Evolutionary conservation across 2,329 filamentous ascomycete genomes (phyloP), one percentile per base, ranked within the genome.

Genomic region (Penicillium crustosum): DNA sequence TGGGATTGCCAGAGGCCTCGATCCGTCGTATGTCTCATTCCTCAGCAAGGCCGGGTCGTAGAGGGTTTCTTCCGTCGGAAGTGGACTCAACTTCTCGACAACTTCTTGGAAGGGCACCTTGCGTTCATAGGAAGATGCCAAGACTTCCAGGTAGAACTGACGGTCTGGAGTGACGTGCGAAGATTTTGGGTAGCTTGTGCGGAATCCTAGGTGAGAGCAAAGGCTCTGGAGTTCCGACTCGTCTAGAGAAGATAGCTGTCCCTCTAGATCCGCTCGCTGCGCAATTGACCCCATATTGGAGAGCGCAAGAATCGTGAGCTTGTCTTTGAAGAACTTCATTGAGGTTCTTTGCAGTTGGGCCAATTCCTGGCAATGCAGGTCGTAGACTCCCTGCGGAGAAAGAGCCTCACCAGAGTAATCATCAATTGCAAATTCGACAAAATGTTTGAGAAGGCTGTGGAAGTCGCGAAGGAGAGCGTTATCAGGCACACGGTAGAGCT

Each of bases 261-360:
- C 82, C 69, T 89, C 84, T 17, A 99, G 81, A 65, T 97, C 94
- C 6, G 84, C 81, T 43, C 91, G 83, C 69, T 90, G 88, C 63
- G 93, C 89, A 61, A 99, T 89, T 4, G 91, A 89, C 2, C 89
- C 92, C 71, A 95, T 95, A 71, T 99, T 97, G 19, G 94, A 94
- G 39, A 99, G 78, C 1, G 93, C 91, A 58, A 99, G 78, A 39
- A 99, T 89, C n/a, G 89, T 92, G 38, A 99, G 79, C 75, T 97
- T 96, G 7, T 92, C 86, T 67, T 90, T 92, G 76, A 96, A 97
- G 67, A 91, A 81, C 68, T 88, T 92, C 67, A 96, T 82, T 23
- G 88, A 86, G 47, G 86, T 84, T 58, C 91, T 79, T 73, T 99
- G 95, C 52, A 99, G 77, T 53, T 83, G 87, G n/a, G 89, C 89